phyloP scores from a whole-genome alignment of 306 rosid genomes.

The Ziziphus jujuba region DNA sequence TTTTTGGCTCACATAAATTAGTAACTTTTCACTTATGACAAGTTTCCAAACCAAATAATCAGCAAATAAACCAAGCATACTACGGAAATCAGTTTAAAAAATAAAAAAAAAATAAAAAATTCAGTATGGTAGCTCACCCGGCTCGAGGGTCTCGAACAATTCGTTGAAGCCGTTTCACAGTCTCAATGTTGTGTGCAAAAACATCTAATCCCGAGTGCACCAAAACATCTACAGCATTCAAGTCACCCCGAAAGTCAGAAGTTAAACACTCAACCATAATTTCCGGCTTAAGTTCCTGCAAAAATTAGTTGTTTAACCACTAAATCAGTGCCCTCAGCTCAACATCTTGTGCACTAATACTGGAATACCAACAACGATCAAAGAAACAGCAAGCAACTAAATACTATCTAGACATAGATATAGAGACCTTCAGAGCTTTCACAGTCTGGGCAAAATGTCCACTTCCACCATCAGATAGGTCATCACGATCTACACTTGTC shows the following conservation, averaged over 20 bases:
- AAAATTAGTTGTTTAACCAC: slow-evolving; percentile 1
- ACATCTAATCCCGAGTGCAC: slow-evolving; percentile 89
- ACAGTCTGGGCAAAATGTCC: slow-evolving; percentile 93
- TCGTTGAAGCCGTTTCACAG: slow-evolving; percentile 92
- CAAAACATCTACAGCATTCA: slow-evolving; percentile 71
- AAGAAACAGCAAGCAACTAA: slow-evolving; percentile 4
- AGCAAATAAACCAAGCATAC: not conserved
- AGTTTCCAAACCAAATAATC: not conserved
- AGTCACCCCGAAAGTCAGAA: slow-evolving; percentile 92
- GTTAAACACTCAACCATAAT: slow-evolving; percentile 96
- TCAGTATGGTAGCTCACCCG: slow-evolving; percentile 56
- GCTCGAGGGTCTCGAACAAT: slow-evolving; percentile 97
- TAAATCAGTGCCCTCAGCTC: slow-evolving; percentile 3
- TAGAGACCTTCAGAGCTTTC: slow-evolving; percentile 76
- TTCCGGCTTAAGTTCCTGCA: slow-evolving; percentile 83
- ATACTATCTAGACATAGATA: slow-evolving; percentile 19
- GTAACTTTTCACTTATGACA: not conserved
- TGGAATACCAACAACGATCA: not conserved
- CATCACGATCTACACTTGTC: slow-evolving; percentile 97
- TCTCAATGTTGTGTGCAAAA: slow-evolving; percentile 94
- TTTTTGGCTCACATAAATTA: not conserved
- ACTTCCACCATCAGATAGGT: slow-evolving; percentile 98
- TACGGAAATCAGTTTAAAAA: not conserved
- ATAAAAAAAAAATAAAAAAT: slow-evolving; percentile 6
- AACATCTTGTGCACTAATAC: not conserved